Percentiles rank a stretch among this genome's conserved stretches.
Evolutionary conservation across 495 filamentous ascomycete species (phyloP).

Genomic region (Coniosporium apollinis): DNA sequence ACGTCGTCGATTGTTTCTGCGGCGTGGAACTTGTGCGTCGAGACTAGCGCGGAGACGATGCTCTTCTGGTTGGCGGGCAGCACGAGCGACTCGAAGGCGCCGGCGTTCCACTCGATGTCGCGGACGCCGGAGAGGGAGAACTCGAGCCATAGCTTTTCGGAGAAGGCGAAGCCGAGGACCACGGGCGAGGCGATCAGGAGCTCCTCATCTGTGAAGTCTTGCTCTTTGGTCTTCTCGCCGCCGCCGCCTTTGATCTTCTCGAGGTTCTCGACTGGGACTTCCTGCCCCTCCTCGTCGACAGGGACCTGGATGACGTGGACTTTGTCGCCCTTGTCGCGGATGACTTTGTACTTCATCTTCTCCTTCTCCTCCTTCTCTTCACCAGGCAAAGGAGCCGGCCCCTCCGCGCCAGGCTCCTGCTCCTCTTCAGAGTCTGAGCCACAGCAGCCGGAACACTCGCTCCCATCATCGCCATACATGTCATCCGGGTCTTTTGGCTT

Average conservation of each 20-base stretch:
- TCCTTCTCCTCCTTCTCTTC: constrained; percentile 36
- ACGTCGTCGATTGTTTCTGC: constrained; percentile 73
- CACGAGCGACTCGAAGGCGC: constrained; percentile 66
- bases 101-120: constrained; percentile 67
- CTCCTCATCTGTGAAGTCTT: constrained; percentile 65
- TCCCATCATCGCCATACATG: constrained; percentile 41
- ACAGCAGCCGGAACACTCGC: constrained; percentile 31
- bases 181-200: constrained; percentile 81
- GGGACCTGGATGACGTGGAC: constrained; percentile 42
- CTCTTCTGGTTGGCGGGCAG: constrained; percentile 59
- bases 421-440: constrained; percentile 23
- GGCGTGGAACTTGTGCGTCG: constrained; percentile 66
- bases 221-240: constrained; percentile 22
- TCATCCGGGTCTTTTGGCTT: constrained; percentile 61
- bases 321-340: constrained; percentile 45
- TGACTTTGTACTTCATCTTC: constrained; percentile 42
- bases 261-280: constrained; percentile 49
- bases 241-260: constrained; percentile 33
- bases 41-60: constrained; percentile 65
- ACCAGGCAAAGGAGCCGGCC: too few species aligned
- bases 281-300: constrained; percentile 42
- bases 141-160: constrained; percentile 82
- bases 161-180: constrained; percentile 83
- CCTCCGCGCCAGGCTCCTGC: constrained; percentile 8
- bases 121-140: constrained; percentile 71